Conservation (phyloP, 2,329 filamentous ascomycete genomes). For the Pseudogymnoascus sp. region DNA sequence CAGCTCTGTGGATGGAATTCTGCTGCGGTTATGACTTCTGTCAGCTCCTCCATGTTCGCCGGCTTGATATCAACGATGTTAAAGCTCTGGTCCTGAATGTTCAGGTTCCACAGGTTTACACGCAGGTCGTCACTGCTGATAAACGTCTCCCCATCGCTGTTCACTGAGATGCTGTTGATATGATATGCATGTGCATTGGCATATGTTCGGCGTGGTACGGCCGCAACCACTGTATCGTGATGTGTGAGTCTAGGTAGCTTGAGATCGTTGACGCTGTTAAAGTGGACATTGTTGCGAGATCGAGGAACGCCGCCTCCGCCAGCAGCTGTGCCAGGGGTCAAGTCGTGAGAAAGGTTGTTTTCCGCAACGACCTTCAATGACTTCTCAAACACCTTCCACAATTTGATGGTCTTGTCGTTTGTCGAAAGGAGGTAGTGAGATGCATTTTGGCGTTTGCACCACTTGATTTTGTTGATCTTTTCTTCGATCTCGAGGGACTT, state of each 20-base stretch:
- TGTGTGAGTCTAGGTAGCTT: conserved; percentile 95
- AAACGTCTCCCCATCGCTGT: conserved; percentile 98
- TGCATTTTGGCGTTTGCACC: conserved; percentile 96
- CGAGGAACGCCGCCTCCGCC: conserved; percentile 74
- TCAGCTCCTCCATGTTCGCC: conserved; percentile 98
- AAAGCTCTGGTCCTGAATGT: conserved; percentile 99
- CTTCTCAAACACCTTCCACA: conserved; percentile 99
- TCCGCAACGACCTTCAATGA: conserved; percentile 97
- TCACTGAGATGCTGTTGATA: conserved; percentile 99
- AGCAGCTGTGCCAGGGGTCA: conserved; percentile 68
- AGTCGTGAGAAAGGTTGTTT: conserved; percentile 93
- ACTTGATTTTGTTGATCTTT: conserved; percentile 99
- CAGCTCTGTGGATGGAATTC: conserved; percentile 96
- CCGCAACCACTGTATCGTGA: conserved; percentile 96
- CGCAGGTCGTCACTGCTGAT: conserved; percentile 97
- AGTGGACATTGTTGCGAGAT: conserved; percentile 63
- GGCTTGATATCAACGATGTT: conserved; percentile 99
- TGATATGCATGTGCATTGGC: conserved; percentile 98
- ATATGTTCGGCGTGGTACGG: conserved; percentile 91
- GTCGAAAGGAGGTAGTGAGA: conserved; percentile 97
- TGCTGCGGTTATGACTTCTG: conserved; percentile 95
- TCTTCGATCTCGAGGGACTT: conserved; percentile 99
- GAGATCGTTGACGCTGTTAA: conserved; percentile 74
- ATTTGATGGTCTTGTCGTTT: conserved; percentile 99
- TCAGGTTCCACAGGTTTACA: conserved; percentile 98